These are phyloP conservation scores for Paecilomyces dactylethromorphus DNA, from an alignment of 2,329 filamentous ascomycete genomes.

Conservation along the genomic window DNA sequence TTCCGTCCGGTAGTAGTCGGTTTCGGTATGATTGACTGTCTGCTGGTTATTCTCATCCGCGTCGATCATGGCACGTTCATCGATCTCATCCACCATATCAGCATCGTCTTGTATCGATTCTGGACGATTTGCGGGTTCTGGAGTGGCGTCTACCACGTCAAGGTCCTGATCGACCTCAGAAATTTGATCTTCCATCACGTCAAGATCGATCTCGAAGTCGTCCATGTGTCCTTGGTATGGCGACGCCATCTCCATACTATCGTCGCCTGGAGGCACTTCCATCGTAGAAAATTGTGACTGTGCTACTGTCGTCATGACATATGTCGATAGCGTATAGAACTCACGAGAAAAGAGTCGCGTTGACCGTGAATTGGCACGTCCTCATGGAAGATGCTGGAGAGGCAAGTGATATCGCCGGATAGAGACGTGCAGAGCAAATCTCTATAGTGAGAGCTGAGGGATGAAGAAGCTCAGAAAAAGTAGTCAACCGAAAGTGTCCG, in stretches of 20 bases:
- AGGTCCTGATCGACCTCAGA: constrained; percentile 50
- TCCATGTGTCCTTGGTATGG: constrained; percentile 39
- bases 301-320: constrained; percentile 29
- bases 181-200: constrained; percentile 49
- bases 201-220: constrained; percentile 55
- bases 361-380: background rate
- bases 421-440: background rate
- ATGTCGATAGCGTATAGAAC: constrained; percentile 5
- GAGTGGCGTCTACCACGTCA: constrained; percentile 34
- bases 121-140: constrained; percentile 21
- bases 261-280: constrained; percentile 32
- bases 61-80: constrained; percentile 33
- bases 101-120: constrained; percentile 34
- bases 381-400: background rate
- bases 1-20: constrained; percentile 19
- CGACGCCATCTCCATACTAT: constrained; percentile 39
- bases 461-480: constrained; percentile 6
- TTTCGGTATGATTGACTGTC: constrained; percentile 21
- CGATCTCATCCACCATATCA: constrained; percentile 42
- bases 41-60: constrained; percentile 21
- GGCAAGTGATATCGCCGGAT: background rate
- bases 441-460: background rate
- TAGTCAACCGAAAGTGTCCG: constrained; percentile 2
- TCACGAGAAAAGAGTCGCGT: background rate
- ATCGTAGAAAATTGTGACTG: constrained; percentile 24